A percentile compares a stretch with the other conserved stretches of the same genome.
These are phyloP conservation scores for Chaetothyriales sp. DNA, from an alignment of 2,329 filamentous ascomycete species.

Conservation along the genomic window DNA sequence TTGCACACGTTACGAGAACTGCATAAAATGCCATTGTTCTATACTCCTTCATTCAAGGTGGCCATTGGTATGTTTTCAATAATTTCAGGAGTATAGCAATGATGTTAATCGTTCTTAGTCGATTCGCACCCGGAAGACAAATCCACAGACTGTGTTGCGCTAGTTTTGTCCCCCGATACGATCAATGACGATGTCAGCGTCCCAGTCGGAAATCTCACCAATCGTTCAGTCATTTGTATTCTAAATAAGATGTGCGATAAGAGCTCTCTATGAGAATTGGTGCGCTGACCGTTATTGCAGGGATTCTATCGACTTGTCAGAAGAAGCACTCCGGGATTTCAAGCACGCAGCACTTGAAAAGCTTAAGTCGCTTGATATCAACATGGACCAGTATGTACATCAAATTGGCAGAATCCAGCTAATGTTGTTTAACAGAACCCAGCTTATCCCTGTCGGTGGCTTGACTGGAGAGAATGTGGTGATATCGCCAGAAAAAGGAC, in stretches of 20 bases:
- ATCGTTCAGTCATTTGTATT: neutral
- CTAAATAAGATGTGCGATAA: neutral
- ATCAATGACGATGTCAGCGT: neutral
- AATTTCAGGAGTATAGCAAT: too few species aligned
- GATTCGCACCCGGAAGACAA: too few species aligned
- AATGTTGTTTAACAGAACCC: neutral
- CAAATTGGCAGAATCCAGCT: neutral
- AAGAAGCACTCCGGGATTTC: neutral
- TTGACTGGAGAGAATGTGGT: neutral
- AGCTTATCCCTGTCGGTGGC: neutral
- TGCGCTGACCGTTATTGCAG: too few species aligned
- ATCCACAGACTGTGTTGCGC: too few species aligned
- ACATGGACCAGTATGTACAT: slow-evolving; percentile 1
- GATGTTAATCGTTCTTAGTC: too few species aligned
- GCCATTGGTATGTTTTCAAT: too few species aligned
- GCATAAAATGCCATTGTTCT: too few species aligned
- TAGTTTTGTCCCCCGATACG: too few species aligned
- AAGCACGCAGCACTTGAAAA: neutral
- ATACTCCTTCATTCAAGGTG: too few species aligned
- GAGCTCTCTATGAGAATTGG: too few species aligned
- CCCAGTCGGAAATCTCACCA: neutral
- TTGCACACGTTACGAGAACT: too few species aligned
- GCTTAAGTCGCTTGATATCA: slow-evolving; percentile 1
- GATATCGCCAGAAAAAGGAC: neutral
- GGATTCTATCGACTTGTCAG: neutral